These are phyloP conservation scores for Plasmodium knowlesi DNA, from an alignment of 169 alveolate species.

Conservation along the genomic window DNA sequence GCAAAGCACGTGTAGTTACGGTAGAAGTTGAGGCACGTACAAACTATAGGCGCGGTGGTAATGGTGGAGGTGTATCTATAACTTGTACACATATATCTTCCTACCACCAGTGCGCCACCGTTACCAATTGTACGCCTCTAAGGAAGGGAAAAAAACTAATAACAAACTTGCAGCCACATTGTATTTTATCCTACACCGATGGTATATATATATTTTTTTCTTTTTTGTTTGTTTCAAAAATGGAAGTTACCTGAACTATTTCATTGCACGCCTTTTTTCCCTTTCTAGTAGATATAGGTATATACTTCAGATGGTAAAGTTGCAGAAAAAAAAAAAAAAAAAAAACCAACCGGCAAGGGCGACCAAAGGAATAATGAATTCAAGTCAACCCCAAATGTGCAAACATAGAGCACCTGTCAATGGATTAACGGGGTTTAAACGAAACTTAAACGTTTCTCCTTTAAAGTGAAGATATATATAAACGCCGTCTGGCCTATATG, in stretches of 20 bases:
- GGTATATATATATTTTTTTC: neutral
- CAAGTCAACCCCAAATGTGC: neutral
- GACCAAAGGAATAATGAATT: neutral
- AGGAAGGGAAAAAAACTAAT: neutral
- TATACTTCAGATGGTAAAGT: neutral
- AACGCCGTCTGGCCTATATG: neutral
- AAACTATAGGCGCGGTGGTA: neutral
- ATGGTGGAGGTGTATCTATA: neutral
- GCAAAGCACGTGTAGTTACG: neutral
- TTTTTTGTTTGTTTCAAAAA: neutral
- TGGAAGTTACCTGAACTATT: neutral
- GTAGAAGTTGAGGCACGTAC: neutral
- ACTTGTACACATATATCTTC: neutral
- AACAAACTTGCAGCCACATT: neutral
- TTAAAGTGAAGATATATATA: neutral
- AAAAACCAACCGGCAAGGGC: neutral
- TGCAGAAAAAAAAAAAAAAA: neutral
- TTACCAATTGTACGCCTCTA: neutral
- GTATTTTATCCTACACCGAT: neutral
- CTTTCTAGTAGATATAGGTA: neutral
- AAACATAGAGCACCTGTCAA: neutral
- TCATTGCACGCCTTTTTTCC: neutral
- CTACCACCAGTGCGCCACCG: neutral
- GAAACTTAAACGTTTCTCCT: neutral
- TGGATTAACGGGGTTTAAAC: neutral